Base-by-base conservation (phyloP, 176 grass and related monocot genomes). In the Cenchrus americanus region DNA sequence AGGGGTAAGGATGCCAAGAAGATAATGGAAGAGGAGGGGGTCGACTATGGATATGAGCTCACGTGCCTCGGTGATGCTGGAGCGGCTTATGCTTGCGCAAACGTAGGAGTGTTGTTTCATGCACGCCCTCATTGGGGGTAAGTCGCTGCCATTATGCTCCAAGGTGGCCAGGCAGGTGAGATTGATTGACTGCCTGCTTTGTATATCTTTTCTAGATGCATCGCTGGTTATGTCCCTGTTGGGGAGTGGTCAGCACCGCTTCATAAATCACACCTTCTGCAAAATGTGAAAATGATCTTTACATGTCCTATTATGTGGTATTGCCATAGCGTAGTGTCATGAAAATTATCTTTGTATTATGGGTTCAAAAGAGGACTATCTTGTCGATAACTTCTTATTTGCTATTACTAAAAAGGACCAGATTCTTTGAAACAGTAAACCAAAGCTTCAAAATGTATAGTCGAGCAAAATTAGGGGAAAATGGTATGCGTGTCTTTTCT, bases 21-120 rank as follows among this genome's bases (percentile, higher is more conserved):
- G 75, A 87, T 80, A 80, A 87, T 86, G 83, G 87, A 87, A 10
- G 90, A 75, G 58, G 76, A 78, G 17, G 32, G 90, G 67, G 26
- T 49, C 53, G 18, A 93, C 85, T 11, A 62, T 98, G 42, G 92
- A 98, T 91, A 70, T 98, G 82, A 82, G 82, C n/a, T 62, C 76
- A 0, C 85, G 91, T 85, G 77, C 90, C 27, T 32, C 84, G 3
- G 76, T 51, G 63, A 88, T 94, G 92, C 78, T 97, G 85, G 92
- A 91, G 77, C 74, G 58, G 69, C 81, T 97, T 44, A 97, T 97
- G 95, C 92, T 97, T 26, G 92, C 95, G 40, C 92, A 97, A 82
- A 90, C 92, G 44, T 90, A 97, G 84, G 90, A 94, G 75, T 97
- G 92, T 79, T 94, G 90, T 83, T 94, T 97, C 71, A 88, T 94